Conservation (phyloP, 2,329 filamentous ascomycete species). For the Parascedosporium putredinis region DNA sequence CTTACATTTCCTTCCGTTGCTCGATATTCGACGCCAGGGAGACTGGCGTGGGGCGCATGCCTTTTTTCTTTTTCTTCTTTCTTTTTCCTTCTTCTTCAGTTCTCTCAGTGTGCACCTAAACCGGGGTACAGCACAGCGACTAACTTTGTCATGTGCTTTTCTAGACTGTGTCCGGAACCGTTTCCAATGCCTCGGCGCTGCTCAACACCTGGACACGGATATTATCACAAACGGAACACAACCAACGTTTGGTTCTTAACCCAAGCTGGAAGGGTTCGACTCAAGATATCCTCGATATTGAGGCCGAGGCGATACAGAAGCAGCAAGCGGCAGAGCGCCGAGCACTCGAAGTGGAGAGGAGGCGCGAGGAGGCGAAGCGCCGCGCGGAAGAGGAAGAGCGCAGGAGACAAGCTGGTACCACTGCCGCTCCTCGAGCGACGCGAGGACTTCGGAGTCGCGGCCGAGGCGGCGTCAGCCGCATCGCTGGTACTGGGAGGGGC, state of each 20-base stretch:
- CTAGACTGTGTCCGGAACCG: conserved; percentile 74
- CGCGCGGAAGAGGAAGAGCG: conserved; percentile 53
- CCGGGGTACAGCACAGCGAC: not conserved
- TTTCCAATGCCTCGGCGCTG: conserved; percentile 76
- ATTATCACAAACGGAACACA: conserved; percentile 93
- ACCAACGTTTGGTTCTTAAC: conserved; percentile 82
- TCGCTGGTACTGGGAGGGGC: conserved; percentile 8
- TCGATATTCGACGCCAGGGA: no score
- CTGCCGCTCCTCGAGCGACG: conserved; percentile 19
- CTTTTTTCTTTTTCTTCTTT: not conserved
- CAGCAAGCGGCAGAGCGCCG: conserved; percentile 70
- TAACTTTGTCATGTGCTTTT: not conserved
- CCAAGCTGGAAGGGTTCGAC: conserved; percentile 82
- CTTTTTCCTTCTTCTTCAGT: not conserved
- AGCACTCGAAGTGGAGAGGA: conserved; percentile 67
- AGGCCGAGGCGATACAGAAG: conserved; percentile 63
- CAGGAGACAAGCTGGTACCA: conserved; percentile 19
- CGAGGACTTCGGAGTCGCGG: conserved; percentile 14
- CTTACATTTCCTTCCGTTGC: no score
- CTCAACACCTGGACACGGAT: conserved; percentile 95
- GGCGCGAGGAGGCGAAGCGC: conserved; percentile 59
- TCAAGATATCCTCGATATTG: conserved; percentile 75
- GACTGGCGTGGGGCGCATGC: no score
- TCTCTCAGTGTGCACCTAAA: not conserved
- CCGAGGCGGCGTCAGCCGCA: not conserved